Percentiles rank a stretch among this genome's conserved stretches.
Conservation (phyloP, 2,329 filamentous ascomycete species). For the Ophiocordyceps unilateralis region DNA sequence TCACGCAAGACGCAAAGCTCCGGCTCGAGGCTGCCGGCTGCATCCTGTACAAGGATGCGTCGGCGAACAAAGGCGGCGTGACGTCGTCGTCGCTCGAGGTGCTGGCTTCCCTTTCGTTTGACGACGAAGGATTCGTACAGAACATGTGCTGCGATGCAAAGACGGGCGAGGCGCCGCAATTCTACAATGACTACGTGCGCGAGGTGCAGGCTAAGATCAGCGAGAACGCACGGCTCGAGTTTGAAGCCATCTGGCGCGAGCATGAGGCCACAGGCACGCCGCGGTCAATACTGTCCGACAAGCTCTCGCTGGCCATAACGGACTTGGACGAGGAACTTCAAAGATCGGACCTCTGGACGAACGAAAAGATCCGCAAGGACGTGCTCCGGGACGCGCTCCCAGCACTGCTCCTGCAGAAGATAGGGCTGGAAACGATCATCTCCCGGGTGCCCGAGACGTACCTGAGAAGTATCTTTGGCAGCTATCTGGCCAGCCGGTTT, state of each 20-base stretch:
- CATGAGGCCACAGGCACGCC: conserved; percentile 64
- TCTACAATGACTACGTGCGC: conserved; percentile 87
- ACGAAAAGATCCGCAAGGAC: conserved; percentile 57
- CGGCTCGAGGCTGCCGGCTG: conserved; percentile 90
- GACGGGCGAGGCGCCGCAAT: conserved; percentile 58
- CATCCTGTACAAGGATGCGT: conserved; percentile 93
- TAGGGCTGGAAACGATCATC: conserved; percentile 79
- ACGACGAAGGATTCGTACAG: conserved; percentile 71
- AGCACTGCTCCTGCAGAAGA: conserved; percentile 66
- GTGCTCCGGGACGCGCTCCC: conserved; percentile 79
- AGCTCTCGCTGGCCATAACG: conserved; percentile 84
- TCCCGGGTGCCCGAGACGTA: conserved; percentile 81
- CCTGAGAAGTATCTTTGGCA: conserved; percentile 87
- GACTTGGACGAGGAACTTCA: conserved; percentile 92
- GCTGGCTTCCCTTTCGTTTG: conserved; percentile 82
- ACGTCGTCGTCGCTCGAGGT: conserved; percentile 96
- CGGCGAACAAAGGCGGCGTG: conserved; percentile 95
- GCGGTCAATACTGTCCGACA: conserved; percentile 79
- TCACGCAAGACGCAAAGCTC: conserved; percentile 94
- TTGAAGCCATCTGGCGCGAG: conserved; percentile 96
- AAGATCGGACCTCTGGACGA: conserved; percentile 79
- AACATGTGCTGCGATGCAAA: conserved; percentile 76
- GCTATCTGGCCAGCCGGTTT: conserved; percentile 85
- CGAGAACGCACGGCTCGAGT: conserved; percentile 82
- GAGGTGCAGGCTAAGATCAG: conserved; percentile 82